Percentiles rank a stretch among this genome's conserved stretches.
phyloP scores from a whole-genome alignment of 805 yeast species.

The Nakazawaea peltata region DNA sequence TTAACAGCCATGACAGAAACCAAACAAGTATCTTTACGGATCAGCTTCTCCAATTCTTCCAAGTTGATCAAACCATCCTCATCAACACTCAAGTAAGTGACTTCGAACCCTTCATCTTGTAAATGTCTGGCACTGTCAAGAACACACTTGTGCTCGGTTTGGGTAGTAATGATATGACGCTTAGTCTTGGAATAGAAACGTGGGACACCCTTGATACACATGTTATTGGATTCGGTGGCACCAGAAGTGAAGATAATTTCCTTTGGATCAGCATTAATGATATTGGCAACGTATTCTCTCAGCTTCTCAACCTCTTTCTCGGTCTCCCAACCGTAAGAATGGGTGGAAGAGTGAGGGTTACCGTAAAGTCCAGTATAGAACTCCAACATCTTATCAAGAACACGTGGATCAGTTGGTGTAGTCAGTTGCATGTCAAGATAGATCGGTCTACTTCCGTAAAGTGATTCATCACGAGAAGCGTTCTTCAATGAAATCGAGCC shows the following conservation, averaged over 20 bases:
- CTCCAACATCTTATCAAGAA: slow-evolving; percentile 77
- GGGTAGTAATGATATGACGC: slow-evolving; percentile 90
- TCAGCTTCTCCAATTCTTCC: slow-evolving; percentile 71
- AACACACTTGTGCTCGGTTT: slow-evolving; percentile 99
- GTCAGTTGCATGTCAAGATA: slow-evolving; percentile 98
- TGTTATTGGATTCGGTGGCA: slow-evolving; percentile 95
- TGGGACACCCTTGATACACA: slow-evolving; percentile 93
- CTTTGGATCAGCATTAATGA: slow-evolving; percentile 90
- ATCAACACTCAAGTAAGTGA: slow-evolving; percentile 83
- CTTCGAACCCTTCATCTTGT: slow-evolving; percentile 96
- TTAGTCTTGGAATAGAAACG: slow-evolving; percentile 85
- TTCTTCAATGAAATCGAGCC: slow-evolving; percentile 33
- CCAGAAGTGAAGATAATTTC: slow-evolving; percentile 97
- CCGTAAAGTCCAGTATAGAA: slow-evolving; percentile 92
- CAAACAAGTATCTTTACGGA: slow-evolving; percentile 83
- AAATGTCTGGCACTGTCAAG: slow-evolving; percentile 90
- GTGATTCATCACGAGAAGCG: slow-evolving; percentile 35
- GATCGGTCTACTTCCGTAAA: slow-evolving; percentile 74
- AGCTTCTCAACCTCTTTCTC: slow-evolving; percentile 87
- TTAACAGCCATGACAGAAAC: slow-evolving; percentile 96
- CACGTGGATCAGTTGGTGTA: slow-evolving; percentile 97
- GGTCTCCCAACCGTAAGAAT: slow-evolving; percentile 98
- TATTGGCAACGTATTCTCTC: slow-evolving; percentile 69
- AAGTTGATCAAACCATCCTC: slow-evolving; percentile 73
- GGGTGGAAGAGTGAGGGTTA: slow-evolving; percentile 96